Percentiles rank a stretch among this genome's conserved stretches.
Evolutionary conservation across 352 stramenopile genomes (phyloP).

Genomic region (Globisporangium splendens): DNA sequence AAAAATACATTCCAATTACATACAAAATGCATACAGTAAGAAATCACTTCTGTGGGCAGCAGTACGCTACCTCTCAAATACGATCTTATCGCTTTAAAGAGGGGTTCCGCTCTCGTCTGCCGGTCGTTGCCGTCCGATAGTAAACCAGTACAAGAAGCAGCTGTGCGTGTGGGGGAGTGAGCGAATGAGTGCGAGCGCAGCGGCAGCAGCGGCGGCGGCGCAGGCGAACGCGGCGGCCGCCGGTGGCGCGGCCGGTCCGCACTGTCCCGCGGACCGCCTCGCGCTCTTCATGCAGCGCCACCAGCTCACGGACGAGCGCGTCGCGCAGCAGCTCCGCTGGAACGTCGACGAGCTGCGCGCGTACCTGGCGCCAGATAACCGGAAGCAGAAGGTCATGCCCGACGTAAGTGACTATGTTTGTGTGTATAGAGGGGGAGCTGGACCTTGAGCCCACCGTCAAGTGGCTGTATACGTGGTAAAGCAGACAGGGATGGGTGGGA

Average conservation of each 20-base stretch:
- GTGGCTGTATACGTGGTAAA: slow-evolving; percentile 3
- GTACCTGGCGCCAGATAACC: slow-evolving; percentile 55
- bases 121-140: not conserved
- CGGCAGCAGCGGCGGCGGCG: slow-evolving; percentile 25
- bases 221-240: slow-evolving; percentile 3
- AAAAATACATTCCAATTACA: slow-evolving; percentile 9
- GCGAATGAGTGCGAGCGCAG: slow-evolving; percentile 13
- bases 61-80: slow-evolving; percentile 15
- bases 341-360: slow-evolving; percentile 37
- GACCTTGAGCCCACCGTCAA: no score
- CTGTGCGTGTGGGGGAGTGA: not conserved
- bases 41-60: slow-evolving; percentile 7
- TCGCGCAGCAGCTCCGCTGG: slow-evolving; percentile 58
- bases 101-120: slow-evolving; percentile 2
- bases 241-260: slow-evolving; percentile 12
- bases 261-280: slow-evolving; percentile 50
- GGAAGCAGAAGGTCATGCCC: slow-evolving; percentile 27
- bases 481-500: slow-evolving; percentile 1
- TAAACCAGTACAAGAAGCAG: not conserved
- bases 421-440: not conserved
- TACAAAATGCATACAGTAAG: slow-evolving; percentile 2
- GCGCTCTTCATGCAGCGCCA: slow-evolving; percentile 61
- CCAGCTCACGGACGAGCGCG: slow-evolving; percentile 31
- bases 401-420: slow-evolving; percentile 8
- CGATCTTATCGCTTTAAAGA: slow-evolving; percentile 6